phyloP scores from a whole-genome alignment of 2,329 filamentous ascomycete species.

The Hypomyces rosellus region DNA sequence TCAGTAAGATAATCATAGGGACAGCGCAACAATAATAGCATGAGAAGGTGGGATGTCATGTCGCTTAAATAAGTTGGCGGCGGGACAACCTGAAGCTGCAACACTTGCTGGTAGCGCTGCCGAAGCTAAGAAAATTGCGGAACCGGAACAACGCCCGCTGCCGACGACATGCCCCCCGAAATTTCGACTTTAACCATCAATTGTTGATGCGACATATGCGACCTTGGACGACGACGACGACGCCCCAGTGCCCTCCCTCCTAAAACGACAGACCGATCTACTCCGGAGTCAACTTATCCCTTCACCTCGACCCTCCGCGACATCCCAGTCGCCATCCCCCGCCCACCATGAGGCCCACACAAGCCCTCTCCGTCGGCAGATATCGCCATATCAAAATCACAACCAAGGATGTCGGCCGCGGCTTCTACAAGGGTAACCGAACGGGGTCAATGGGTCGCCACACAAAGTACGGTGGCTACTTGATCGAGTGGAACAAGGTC shows the following conservation, averaged over 20 bases:
- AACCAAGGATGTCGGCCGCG: constrained; percentile 87
- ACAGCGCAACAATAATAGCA: too few relatives aligned
- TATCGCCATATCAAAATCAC: constrained; percentile 75
- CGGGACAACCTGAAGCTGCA: too few relatives aligned
- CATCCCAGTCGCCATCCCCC: neutral
- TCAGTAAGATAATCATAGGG: too few relatives aligned
- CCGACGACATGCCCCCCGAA: constrained; percentile 13
- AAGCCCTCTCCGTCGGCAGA: constrained; percentile 57
- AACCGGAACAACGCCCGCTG: constrained; percentile 26
- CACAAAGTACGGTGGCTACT: constrained; percentile 76
- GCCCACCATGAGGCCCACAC: constrained; percentile 59
- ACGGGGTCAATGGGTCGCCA: constrained; percentile 82
- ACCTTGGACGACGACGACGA: constrained; percentile 13
- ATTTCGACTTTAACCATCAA: constrained; percentile 13
- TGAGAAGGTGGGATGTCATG: too few relatives aligned
- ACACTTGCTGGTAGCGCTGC: neutral
- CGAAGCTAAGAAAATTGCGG: constrained; percentile 14
- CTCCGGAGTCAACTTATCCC: neutral
- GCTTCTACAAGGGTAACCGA: constrained; percentile 95
- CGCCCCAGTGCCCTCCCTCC: neutral
- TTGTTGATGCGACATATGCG: constrained; percentile 9
- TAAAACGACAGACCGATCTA: neutral
- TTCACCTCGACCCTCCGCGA: neutral
- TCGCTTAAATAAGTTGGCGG: too few relatives aligned
- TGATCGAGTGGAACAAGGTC: constrained; percentile 80